Evolutionary conservation across 2,329 filamentous ascomycete species (phyloP).

Genomic region (Fusarium austroafricanum): DNA sequence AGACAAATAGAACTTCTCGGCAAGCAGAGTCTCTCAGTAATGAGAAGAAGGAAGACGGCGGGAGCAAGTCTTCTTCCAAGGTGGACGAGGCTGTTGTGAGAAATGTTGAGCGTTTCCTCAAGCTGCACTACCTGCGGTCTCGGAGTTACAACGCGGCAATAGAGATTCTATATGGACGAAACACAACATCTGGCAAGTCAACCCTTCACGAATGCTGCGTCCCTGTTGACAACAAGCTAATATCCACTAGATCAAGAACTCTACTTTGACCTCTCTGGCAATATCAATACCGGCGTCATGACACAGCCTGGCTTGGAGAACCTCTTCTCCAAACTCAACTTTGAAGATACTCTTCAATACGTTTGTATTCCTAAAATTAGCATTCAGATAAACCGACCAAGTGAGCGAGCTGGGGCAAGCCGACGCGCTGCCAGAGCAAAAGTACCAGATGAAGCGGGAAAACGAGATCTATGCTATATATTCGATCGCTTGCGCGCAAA

Average conservation of each 20-base stretch:
- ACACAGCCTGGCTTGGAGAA: not conserved
- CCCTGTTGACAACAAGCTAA: not conserved
- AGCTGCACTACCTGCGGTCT: slow-evolving; percentile 18
- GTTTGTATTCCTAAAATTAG: slow-evolving; percentile 7
- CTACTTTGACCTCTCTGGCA: slow-evolving; percentile 6
- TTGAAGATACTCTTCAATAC: slow-evolving; percentile 18
- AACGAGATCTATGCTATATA: not conserved
- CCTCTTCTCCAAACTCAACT: slow-evolving; percentile 1
- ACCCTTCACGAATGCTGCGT: too few species aligned
- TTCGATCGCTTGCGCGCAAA: slow-evolving; percentile 3
- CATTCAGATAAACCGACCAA: not conserved
- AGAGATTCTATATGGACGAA: slow-evolving; percentile 13
- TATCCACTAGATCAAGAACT: slow-evolving; percentile 5
- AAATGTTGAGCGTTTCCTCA: slow-evolving; percentile 5
- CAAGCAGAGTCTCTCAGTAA: not conserved
- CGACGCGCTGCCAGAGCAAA: not conserved
- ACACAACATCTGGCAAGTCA: slow-evolving; percentile 2
- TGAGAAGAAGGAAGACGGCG: not conserved
- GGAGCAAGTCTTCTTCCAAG: not conserved
- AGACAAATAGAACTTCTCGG: too few species aligned
- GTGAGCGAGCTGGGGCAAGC: too few species aligned
- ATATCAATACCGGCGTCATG: not conserved
- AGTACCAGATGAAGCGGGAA: not conserved
- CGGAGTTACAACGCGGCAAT: not conserved
- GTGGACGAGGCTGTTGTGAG: slow-evolving; percentile 12